Evolutionary conservation across 2,329 filamentous ascomycete species (phyloP), one percentile per base, ranked within the genome.

Genomic region (Exophiala spinifera): DNA sequence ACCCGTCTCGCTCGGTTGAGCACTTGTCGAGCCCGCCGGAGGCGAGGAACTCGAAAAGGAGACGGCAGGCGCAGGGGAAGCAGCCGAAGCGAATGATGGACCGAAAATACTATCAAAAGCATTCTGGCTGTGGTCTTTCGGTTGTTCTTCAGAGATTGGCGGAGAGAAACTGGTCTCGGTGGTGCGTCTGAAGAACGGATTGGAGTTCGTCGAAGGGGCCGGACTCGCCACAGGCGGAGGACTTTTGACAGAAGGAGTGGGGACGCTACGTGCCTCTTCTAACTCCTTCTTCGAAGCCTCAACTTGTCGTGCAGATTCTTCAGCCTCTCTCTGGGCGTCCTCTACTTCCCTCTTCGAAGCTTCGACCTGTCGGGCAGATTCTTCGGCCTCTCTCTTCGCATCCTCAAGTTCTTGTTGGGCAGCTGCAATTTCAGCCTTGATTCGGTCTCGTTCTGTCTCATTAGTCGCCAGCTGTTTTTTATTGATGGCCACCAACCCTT

Each of bases 401-500:
- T 85, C 66, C 82, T 83, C 63, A 76, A 83, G 65, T 75, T 82
- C 77, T 79, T 86, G 69, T 74, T 80, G 60, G 86, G 79, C 48
- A 83, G 84, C 55, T 42, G 85, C 85, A 42, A 87, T 86, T 70
- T 97, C 92, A 1, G 78, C 76, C 74, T 91, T 91, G 36, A 96
- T 77, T 76, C 89, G 92, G 57, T 97, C 92, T 28, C 89, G 83
- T 70, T 97, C 92, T 45, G 82, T 83, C 71, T 99, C 94, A 53
- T 87, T 89, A 1, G 91, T 96, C 33, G 87, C 83, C 56, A 97
- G 65, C 73, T 99, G 94, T 76, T 99, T 99, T 79, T 95, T 97
- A 75, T 96, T 96, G 74, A 99, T 99, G 40, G 94, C 91, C 25
- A 95, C 92, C 61, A 97, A 79, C 15, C 94, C 94, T 75, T 95